These are phyloP conservation scores for Trichophyton mentagrophytes DNA, from an alignment of 2,329 filamentous ascomycete species.

Conservation along the genomic window DNA sequence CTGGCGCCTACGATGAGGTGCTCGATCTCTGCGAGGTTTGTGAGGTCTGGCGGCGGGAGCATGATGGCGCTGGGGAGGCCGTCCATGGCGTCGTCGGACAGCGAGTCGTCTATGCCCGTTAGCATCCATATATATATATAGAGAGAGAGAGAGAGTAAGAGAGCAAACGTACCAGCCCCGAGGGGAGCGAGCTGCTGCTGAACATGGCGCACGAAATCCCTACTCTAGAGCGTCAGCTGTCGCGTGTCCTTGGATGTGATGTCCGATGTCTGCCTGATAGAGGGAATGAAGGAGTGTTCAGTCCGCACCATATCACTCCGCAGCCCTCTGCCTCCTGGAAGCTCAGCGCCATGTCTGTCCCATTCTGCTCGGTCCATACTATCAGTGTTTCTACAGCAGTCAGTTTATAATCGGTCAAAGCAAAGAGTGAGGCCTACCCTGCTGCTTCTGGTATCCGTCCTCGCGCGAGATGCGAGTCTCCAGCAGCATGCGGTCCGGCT, in stretches of 20 bases:
- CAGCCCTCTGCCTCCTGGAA: constrained; percentile 97
- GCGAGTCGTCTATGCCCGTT: constrained; percentile 54
- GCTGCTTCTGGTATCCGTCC: constrained; percentile 95
- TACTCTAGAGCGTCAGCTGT: constrained; percentile 29
- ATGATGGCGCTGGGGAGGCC: constrained; percentile 52
- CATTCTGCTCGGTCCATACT: constrained; percentile 89
- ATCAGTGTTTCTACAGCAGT: constrained; percentile 70
- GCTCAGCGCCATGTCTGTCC: constrained; percentile 91
- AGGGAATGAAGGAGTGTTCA: too few relatives aligned
- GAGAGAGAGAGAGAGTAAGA: too few relatives aligned
- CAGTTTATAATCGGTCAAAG: constrained; percentile 10
- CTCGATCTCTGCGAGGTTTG: constrained; percentile 73
- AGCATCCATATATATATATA: constrained; percentile 7
- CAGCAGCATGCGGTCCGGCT: constrained; percentile 67
- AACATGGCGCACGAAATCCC: constrained; percentile 81
- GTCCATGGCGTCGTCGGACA: constrained; percentile 82
- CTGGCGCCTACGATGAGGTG: constrained; percentile 68
- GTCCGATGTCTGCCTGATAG: constrained; percentile 12
- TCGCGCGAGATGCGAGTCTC: constrained; percentile 86
- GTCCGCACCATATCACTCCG: constrained; percentile 65
- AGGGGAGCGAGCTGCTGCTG: constrained; percentile 57
- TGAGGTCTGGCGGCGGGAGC: constrained; percentile 68
- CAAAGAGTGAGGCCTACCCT: constrained; percentile 46
- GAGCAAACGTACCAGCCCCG: constrained; percentile 44
- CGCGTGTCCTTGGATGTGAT: constrained; percentile 2